Percentiles rank a stretch among this genome's conserved stretches.
These are phyloP conservation scores for Drechslerella coelobrocha DNA, from an alignment of 2,329 filamentous ascomycete genomes.

Conservation along the genomic window DNA sequence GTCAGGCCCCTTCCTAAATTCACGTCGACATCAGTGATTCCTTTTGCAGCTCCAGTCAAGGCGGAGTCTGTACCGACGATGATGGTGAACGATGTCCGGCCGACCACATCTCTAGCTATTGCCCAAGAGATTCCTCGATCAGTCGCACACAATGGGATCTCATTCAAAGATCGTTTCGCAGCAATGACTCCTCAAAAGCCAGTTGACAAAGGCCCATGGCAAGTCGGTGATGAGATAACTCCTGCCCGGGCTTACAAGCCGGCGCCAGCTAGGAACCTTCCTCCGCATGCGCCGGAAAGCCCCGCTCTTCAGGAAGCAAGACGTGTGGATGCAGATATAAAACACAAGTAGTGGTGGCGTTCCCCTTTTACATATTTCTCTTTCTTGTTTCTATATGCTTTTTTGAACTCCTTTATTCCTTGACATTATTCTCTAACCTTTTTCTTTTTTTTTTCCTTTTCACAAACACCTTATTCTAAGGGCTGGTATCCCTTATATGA, in stretches of 20 bases:
- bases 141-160: constrained; percentile 1
- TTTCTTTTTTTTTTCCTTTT: constrained; percentile 5
- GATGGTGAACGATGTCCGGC: background rate
- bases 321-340: constrained; percentile 32
- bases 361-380: background rate
- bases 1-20: constrained; percentile 15
- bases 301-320: constrained; percentile 12
- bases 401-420: background rate
- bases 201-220: constrained; percentile 22
- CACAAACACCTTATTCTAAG: background rate
- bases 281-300: constrained; percentile 27
- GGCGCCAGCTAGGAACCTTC: constrained; percentile 17
- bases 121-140: background rate
- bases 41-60: constrained; percentile 22
- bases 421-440: background rate
- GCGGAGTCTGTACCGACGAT: background rate
- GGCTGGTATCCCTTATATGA: constrained; percentile 18
- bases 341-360: background rate
- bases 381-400: background rate
- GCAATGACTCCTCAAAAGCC: constrained; percentile 36
- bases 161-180: constrained; percentile 31
- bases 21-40: constrained; percentile 5
- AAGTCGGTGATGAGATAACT: constrained; percentile 29
- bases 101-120: background rate
- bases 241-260: constrained; percentile 42